Base-by-base conservation (phyloP, 1,284 basidiomycete genomes). In the Ceratobasidium sp. region DNA sequence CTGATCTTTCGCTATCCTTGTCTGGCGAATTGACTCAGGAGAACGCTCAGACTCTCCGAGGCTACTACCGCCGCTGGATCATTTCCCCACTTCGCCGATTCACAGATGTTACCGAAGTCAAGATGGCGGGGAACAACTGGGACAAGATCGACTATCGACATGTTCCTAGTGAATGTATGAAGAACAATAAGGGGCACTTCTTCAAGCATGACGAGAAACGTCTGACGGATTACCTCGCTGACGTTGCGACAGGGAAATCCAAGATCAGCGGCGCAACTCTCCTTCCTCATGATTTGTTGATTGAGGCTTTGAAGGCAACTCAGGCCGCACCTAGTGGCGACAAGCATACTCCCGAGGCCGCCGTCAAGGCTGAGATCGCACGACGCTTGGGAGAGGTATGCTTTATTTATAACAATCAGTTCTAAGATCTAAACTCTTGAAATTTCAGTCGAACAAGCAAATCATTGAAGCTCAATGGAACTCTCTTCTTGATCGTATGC, bases 401-500 rank as follows among this genome's bases (percentile, higher is more conserved):
- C 53, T 30, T 34, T 21, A 32, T 32, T 23, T 3, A 34, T 23
- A 14, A 18, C 10, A 6, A 10, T 21, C 8, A 36, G 23, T 36
- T 50, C 10, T 10, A 12, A 14, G n/a, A 39, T 21, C 39, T 14
- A 32, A 21, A 41, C 23, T 32, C 53, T 32, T 16, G 28, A 28
- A 41, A 21, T 28, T 21, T 26, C 46, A 71, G 70, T 53, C 78
- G n/a, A 77, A 83, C 75, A 50, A 79, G 23, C 80, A 83, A 32
- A 85, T 88, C 48, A 76, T 86, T 4, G 85, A 91, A 73, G 84
- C 83, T 0, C 91, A 92, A 77, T 92, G 90, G 91, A 83, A 84
- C 70, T 80, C 86, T 0, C 81, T 92, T 36, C 80, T 92, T 21
- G 79, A 82, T 16, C 82, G 83, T 8, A 79, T 92, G 9, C 80